Conservation (phyloP, 176 grass and related monocot genomes). For the Eremochloa ophiuroides region DNA sequence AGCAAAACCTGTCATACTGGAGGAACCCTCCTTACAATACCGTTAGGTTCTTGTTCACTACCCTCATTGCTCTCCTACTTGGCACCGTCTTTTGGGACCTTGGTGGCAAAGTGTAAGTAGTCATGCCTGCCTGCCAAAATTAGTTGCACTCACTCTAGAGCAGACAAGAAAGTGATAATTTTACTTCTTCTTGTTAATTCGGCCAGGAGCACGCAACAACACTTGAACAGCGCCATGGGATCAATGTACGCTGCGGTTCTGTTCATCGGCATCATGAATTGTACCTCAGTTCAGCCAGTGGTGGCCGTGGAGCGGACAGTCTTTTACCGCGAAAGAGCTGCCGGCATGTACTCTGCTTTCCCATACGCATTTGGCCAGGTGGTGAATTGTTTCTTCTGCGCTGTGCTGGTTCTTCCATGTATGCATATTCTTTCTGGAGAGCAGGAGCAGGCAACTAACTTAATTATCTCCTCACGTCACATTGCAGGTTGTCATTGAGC, state of each 20-base stretch:
- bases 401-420: background rate
- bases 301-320: conserved; percentile 77
- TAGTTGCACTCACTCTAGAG: no score
- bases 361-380: conserved; percentile 95
- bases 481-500: conserved; percentile 63
- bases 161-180: no score
- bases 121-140: background rate
- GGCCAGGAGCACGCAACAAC: conserved; percentile 40
- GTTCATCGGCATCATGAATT: conserved; percentile 66
- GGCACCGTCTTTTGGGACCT: conserved; percentile 90
- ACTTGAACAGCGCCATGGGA: conserved; percentile 77
- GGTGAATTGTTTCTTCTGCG: conserved; percentile 14
- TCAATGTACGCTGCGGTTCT: conserved; percentile 70
- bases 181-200: background rate
- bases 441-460: background rate
- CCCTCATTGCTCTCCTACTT: conserved; percentile 47
- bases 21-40: conserved; percentile 83
- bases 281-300: conserved; percentile 69
- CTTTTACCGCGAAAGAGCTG: conserved; percentile 89
- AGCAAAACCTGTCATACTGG: conserved; percentile 85
- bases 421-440: background rate
- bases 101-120: conserved; percentile 70
- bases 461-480: conserved; percentile 1
- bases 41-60: conserved; percentile 64
- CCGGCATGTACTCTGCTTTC: conserved; percentile 83